Evolutionary conservation across 345 rosid species (phyloP), one percentile per base, ranked within the genome.

Genomic region (Abelmoschus esculentus): DNA sequence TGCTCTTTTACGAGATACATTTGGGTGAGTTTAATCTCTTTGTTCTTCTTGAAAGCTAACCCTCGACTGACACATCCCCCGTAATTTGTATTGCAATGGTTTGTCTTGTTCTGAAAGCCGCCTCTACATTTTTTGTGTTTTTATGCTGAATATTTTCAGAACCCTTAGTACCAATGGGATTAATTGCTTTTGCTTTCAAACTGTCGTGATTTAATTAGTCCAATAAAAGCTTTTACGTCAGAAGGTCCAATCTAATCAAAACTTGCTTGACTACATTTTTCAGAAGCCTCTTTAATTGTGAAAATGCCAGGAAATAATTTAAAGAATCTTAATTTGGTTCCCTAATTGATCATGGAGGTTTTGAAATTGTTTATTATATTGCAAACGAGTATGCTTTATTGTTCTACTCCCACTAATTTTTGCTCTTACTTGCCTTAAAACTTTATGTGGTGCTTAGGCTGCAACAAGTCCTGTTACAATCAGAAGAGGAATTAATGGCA

Each of bases 401-500:
- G 46, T 61, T 49, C 66, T 18, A 11, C 40, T 31, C 56, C 74
- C 17, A 56, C 64, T 70, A 60, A 12, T 12, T 47, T 13, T 47
- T 47, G n/a, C 52, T 47, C 52, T 47, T 47, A 3, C n/a, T 47
- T 13, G 0, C 52, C 52, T 14, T 47, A 47, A 46, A 72, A 40
- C 44, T 60, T 74, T 64, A 74, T 66, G 52, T 64, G 47, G 61
- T 68, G 67, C 42, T 50, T 71, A 93, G 99, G 57, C 82, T 95
- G 75, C 86, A 86, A 79, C 83, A 84, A 65, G 84, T 91, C 74
- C 85, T 95, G 66, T 77, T 95, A 81, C 97, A 91, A 77, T 90
- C 99, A 1, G 99, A 95, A 80, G 99, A 95, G 80, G 99, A 95
- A 78, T 75, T 93, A 40, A 49, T 91, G 72, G 87, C 42, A 26